Evolutionary conservation across 176 grass and related monocot genomes (phyloP).

Genomic region (Aegilops bicornis): DNA sequence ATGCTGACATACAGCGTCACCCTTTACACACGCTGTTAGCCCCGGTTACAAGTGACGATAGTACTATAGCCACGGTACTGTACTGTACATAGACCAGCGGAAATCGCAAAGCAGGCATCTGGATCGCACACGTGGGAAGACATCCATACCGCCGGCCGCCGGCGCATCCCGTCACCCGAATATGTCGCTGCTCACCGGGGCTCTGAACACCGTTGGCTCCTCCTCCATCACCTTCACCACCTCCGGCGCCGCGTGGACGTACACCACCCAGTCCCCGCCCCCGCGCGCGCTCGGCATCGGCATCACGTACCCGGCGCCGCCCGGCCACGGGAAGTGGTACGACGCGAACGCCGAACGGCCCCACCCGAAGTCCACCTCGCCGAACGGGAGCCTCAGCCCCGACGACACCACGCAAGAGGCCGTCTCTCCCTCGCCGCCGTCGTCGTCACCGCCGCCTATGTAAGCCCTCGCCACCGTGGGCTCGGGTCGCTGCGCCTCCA

Average conservation of each 20-base stretch:
- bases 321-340: slow-evolving; percentile 75
- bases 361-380: slow-evolving; percentile 68
- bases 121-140: not conserved
- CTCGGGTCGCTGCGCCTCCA: slow-evolving; percentile 53
- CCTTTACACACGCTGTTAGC: no score
- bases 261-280: slow-evolving; percentile 70
- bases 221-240: slow-evolving; percentile 63
- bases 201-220: slow-evolving; percentile 51
- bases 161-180: not conserved
- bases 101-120: not conserved
- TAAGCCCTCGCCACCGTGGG: slow-evolving; percentile 44
- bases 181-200: slow-evolving; percentile 33
- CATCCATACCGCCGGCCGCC: not conserved
- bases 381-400: slow-evolving; percentile 47
- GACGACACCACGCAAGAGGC: slow-evolving; percentile 54
- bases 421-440: not conserved
- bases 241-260: slow-evolving; percentile 47
- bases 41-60: not conserved
- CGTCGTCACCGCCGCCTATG: slow-evolving; percentile 12
- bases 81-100: not conserved
- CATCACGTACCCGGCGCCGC: slow-evolving; percentile 63
- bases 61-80: not conserved
- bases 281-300: slow-evolving; percentile 56
- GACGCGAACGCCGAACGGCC: slow-evolving; percentile 55
- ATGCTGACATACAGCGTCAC: no score